These are phyloP conservation scores for Penicillium fimorum DNA, from an alignment of 495 filamentous ascomycete genomes.

Conservation along the genomic window DNA sequence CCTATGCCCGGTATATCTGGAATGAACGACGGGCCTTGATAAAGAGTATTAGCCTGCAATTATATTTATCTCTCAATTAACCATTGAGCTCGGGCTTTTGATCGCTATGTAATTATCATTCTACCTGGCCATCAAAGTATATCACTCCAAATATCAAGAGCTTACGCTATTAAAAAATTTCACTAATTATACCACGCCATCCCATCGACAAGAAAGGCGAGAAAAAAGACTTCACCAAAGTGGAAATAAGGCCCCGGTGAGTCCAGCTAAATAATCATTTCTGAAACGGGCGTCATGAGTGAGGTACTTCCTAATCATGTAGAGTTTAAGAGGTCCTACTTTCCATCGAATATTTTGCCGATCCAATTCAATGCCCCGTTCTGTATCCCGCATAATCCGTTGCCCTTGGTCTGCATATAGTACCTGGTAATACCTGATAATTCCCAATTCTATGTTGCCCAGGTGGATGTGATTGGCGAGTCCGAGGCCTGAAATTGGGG, in stretches of 20 bases:
- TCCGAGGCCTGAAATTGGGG: too few relatives aligned
- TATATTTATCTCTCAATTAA: neutral
- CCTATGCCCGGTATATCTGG: conserved; percentile 26
- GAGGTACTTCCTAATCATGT: neutral
- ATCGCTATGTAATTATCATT: neutral
- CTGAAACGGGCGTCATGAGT: neutral
- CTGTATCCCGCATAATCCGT: too few relatives aligned
- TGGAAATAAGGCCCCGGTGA: neutral
- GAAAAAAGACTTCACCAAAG: neutral
- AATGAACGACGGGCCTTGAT: conserved; percentile 7
- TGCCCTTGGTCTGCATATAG: neutral
- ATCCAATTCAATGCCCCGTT: too few relatives aligned
- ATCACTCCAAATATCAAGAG: neutral
- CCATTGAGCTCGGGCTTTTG: neutral
- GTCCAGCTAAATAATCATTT: neutral
- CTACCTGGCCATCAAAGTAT: neutral
- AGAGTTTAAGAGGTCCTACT: neutral
- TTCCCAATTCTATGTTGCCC: too few relatives aligned
- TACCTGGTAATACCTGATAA: neutral
- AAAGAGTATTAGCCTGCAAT: neutral
- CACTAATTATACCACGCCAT: neutral
- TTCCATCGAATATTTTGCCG: neutral
- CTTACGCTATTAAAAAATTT: neutral
- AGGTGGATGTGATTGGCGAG: too few relatives aligned
- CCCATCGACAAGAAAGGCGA: neutral